These are phyloP conservation scores for Phylloporus sp. DNA, from an alignment of 768 basidiomycete genomes.

Conservation along the genomic window DNA sequence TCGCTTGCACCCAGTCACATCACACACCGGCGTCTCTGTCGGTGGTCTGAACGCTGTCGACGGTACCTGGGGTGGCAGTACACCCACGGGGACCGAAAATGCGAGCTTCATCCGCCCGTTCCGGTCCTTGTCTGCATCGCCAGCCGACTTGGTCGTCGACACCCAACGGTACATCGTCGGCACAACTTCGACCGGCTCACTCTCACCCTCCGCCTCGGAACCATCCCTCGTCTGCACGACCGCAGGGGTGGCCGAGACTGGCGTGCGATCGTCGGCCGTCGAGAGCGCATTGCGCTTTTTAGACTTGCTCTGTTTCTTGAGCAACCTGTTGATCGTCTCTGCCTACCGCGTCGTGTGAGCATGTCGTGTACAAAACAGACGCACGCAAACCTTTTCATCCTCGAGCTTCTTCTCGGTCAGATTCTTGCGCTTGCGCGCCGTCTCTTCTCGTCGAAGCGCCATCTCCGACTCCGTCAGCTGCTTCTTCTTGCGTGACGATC, in stretches of 20 bases:
- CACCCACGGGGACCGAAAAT: conserved; percentile 51
- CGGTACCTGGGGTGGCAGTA: conserved; percentile 13
- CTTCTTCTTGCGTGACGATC: conserved; percentile 48
- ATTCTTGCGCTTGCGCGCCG: conserved; percentile 76
- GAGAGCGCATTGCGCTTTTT: conserved; percentile 51
- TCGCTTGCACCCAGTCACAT: conserved; percentile 53
- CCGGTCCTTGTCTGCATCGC: conserved; percentile 1
- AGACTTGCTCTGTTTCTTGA: conserved; percentile 79
- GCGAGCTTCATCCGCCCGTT: conserved; percentile 39
- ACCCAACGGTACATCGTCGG: conserved; percentile 74
- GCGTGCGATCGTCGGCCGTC: conserved; percentile 45
- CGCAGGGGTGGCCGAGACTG: conserved; percentile 28
- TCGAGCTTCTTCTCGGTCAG: conserved; percentile 80
- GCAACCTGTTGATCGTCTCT: conserved; percentile 84
- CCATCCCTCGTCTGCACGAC: conserved; percentile 27
- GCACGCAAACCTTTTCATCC: conserved; percentile 64
- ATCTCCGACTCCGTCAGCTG: conserved; percentile 69
- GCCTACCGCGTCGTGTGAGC: conserved; percentile 41
- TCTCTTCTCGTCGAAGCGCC: conserved; percentile 73
- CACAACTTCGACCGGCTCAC: conserved; percentile 35
- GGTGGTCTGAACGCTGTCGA: conserved; percentile 10
- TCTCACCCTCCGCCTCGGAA: conserved; percentile 38
- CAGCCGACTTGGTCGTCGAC: conserved; percentile 44
- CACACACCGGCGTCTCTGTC: conserved; percentile 37
- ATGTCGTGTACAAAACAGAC: too few species aligned